Conservation (phyloP, 2,329 filamentous ascomycete species). For the Fusarium sp. region DNA sequence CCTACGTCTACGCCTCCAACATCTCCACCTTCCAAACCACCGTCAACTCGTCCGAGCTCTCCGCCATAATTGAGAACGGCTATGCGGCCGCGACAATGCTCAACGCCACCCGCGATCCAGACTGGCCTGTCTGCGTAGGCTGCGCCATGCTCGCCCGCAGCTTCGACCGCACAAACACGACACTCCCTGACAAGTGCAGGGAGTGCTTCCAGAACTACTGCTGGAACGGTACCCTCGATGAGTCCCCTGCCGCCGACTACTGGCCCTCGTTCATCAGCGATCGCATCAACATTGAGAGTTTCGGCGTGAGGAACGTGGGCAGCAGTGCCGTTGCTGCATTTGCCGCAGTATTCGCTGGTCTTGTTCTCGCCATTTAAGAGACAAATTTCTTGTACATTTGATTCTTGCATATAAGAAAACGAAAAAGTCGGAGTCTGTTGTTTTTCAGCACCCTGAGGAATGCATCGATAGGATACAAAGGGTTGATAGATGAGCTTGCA, state of each 20-base stretch:
- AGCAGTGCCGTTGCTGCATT: slow-evolving; percentile 26
- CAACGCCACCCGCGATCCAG: slow-evolving; percentile 78
- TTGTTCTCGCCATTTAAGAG: slow-evolving; percentile 31
- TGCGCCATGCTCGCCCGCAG: slow-evolving; percentile 87
- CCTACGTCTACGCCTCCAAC: slow-evolving; percentile 83
- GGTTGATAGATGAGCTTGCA: slow-evolving; percentile 24
- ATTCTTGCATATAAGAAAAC: slow-evolving; percentile 9
- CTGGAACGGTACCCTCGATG: slow-evolving; percentile 82
- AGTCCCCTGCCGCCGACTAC: slow-evolving; percentile 49
- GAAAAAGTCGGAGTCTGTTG: slow-evolving; percentile 28
- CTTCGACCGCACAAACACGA: slow-evolving; percentile 75
- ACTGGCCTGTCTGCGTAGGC: slow-evolving; percentile 87
- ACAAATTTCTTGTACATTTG: background rate
- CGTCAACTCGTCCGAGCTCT: slow-evolving; percentile 75
- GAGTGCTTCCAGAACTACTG: slow-evolving; percentile 87
- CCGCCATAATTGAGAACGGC: slow-evolving; percentile 87
- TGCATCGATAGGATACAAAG: slow-evolving; percentile 20
- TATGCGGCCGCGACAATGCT: slow-evolving; percentile 85
- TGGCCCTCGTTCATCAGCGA: slow-evolving; percentile 43
- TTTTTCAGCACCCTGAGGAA: slow-evolving; percentile 26
- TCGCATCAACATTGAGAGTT: slow-evolving; percentile 42
- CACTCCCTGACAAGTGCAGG: slow-evolving; percentile 77
- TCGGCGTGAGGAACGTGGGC: slow-evolving; percentile 26
- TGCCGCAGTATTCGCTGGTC: slow-evolving; percentile 35
- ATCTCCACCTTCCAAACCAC: slow-evolving; percentile 78